Evolutionary conservation across 2,329 filamentous ascomycete genomes (phyloP), one percentile per base, ranked within the genome.

Genomic region (Bipolaris sorokiniana): DNA sequence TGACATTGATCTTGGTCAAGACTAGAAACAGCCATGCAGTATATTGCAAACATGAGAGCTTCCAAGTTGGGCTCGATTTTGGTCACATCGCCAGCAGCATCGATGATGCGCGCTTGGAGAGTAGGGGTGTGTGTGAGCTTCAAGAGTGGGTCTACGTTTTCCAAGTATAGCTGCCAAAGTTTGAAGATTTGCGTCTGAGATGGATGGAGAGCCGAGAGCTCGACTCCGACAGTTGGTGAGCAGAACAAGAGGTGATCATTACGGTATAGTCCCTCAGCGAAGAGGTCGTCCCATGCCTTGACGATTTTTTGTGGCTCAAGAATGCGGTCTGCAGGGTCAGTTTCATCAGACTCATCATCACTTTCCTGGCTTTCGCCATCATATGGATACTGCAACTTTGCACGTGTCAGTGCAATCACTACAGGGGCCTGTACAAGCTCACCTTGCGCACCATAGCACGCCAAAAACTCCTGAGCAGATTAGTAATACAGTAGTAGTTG

Each of bases 151-250:
- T 74, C 69, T n/a, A 74, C 57, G 31, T 73, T 73, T 13, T 75
- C 87, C 10, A 92, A 77, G 65, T 88, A 92, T 5, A 88, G 79
- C 69, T 92, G 88, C 90, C 90, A 94, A 7, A 94, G 81, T 48
- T 84, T 86, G 1, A 84, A 83, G 51, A 90, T 87, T 56, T 90
- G 87, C 0, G 84, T 85, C 1, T 87, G 85, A 0, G 86, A 69
- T 0, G 90, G 89, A 67, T 91, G 89, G 5, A 89, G 77, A 37
- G 81, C 79, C 13, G 82, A 78, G 41, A 91, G 74, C 59, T 91
- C 84, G 18, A 90, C 83, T 58, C 84, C 83, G 20, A 83, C 65
- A 16, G 74, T 72, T 3, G 68, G 76, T 1, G 79, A 75, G 28
- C 83, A 83, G 63, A 88, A 83, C 0, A 89, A 69, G 26, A 87